A percentile compares a stretch with the other conserved stretches of the same genome.
Conservation (phyloP, 106 monocot genomes). For the Phalaenopsis equestris region DNA sequence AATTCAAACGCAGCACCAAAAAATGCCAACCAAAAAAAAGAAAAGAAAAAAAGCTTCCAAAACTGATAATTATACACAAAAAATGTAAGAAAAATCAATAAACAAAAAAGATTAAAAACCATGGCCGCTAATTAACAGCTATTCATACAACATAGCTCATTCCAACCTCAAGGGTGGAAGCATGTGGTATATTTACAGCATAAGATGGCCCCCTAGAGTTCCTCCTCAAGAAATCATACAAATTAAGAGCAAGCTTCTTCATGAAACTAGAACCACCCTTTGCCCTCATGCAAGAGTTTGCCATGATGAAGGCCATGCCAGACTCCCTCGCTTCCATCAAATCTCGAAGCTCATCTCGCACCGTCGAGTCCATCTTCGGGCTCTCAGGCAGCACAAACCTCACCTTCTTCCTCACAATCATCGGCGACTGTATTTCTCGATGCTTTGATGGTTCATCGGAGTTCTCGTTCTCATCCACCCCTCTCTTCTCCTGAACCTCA, state of each 20-base stretch:
- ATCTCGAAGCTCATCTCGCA: constrained; percentile 64
- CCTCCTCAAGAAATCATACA: constrained; percentile 79
- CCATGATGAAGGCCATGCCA: constrained; percentile 91
- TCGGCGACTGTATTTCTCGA: constrained; percentile 52
- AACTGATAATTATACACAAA: background rate
- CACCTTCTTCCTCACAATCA: constrained; percentile 30
- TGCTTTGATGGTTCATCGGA: background rate
- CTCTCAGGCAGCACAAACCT: constrained; percentile 73
- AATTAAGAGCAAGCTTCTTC: constrained; percentile 62
- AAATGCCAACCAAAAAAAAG: background rate
- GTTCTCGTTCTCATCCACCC: background rate
- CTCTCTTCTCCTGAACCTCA: constrained; percentile 15
- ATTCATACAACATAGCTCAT: constrained; percentile 84
- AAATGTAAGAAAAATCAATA: background rate
- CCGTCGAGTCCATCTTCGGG: constrained; percentile 26
- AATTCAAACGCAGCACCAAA: background rate
- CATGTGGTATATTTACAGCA: constrained; percentile 70
- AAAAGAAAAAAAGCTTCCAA: background rate
- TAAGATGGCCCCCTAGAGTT: constrained; percentile 68
- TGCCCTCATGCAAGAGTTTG: constrained; percentile 64
- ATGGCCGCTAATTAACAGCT: background rate
- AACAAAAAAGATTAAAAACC: background rate
- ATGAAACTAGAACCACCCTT: constrained; percentile 76
- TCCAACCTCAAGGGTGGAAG: constrained; percentile 91
- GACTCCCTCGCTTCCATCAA: constrained; percentile 84